phyloP scores from a whole-genome alignment of 805 yeast species.

The Kazachstania bromeliacearum region DNA sequence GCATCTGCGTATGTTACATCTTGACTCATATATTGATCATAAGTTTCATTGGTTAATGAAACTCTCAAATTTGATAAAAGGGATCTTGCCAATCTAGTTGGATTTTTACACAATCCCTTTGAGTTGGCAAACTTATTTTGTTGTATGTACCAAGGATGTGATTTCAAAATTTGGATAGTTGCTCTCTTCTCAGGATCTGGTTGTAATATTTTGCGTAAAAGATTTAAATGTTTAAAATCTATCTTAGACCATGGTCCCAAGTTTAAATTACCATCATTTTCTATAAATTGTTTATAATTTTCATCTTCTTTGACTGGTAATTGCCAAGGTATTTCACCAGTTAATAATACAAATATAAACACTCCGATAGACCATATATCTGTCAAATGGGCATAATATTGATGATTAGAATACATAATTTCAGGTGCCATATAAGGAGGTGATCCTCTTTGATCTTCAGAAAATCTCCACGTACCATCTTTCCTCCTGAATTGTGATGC shows the following conservation, averaged over 20 bases:
- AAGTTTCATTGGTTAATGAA: conserved; percentile 42
- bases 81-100: conserved; percentile 40
- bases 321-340: conserved; percentile 69
- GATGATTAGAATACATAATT: conserved; percentile 29
- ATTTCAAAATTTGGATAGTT: conserved; percentile 32
- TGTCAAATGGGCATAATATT: conserved; percentile 46
- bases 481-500: conserved; percentile 50
- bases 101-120: conserved; percentile 45
- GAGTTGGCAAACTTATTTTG: conserved; percentile 35
- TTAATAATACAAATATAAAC: conserved; percentile 48
- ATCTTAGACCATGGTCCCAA: conserved; percentile 48
- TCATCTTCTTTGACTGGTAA: conserved; percentile 46
- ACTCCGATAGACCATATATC: conserved; percentile 69
- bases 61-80: conserved; percentile 44
- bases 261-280: conserved; percentile 38
- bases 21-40: conserved; percentile 20
- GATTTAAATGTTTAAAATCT: conserved; percentile 39
- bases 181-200: conserved; percentile 40
- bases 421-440: conserved; percentile 81
- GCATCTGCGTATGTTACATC: conserved; percentile 7
- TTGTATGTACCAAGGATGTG: conserved; percentile 48
- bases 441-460: conserved; percentile 54
- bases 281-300: conserved; percentile 35
- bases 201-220: conserved; percentile 44
- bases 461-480: conserved; percentile 38